A percentile compares a stretch with the other conserved stretches of the same genome.
Conservation (phyloP, 257 asterid genomes). For the Catharanthus roseus region DNA sequence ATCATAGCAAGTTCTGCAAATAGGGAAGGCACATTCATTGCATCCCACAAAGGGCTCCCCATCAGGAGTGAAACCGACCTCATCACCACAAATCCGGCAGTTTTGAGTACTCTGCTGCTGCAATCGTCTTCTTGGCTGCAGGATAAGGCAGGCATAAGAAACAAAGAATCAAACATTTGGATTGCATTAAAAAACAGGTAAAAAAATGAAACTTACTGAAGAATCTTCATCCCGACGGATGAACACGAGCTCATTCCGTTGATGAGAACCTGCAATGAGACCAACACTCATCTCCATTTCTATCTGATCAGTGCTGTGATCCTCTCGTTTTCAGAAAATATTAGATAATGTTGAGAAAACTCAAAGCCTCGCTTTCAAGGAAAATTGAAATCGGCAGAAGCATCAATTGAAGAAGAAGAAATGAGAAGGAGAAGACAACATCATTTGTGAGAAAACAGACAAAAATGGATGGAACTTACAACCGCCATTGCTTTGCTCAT, state of each 20-base stretch:
- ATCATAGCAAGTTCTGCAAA: conserved; percentile 35
- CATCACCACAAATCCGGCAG: conserved; percentile 31
- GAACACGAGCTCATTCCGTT: conserved; percentile 19
- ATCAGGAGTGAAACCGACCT: conserved; percentile 25
- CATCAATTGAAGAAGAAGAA: background rate
- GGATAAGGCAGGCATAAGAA: background rate
- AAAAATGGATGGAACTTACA: background rate
- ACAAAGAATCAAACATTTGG: background rate
- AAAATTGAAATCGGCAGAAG: background rate
- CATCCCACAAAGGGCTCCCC: conserved; percentile 35
- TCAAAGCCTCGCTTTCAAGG: background rate
- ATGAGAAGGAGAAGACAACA: background rate
- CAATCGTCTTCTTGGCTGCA: conserved; percentile 14
- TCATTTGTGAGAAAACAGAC: background rate
- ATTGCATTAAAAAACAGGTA: background rate
- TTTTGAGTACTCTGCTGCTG: conserved; percentile 14
- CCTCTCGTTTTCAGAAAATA: too few species aligned
- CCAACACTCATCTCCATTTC: conserved; percentile 3
- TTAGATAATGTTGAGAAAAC: too few species aligned
- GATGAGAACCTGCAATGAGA: conserved; percentile 20
- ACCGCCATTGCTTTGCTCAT: background rate
- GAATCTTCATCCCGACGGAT: conserved; percentile 16
- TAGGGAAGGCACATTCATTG: conserved; percentile 36
- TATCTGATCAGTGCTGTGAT: background rate
- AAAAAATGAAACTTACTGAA: conserved; percentile 5